These are phyloP conservation scores for Pseudozyma flocculosa DNA, from an alignment of 1,284 basidiomycete species.

Conservation along the genomic window DNA sequence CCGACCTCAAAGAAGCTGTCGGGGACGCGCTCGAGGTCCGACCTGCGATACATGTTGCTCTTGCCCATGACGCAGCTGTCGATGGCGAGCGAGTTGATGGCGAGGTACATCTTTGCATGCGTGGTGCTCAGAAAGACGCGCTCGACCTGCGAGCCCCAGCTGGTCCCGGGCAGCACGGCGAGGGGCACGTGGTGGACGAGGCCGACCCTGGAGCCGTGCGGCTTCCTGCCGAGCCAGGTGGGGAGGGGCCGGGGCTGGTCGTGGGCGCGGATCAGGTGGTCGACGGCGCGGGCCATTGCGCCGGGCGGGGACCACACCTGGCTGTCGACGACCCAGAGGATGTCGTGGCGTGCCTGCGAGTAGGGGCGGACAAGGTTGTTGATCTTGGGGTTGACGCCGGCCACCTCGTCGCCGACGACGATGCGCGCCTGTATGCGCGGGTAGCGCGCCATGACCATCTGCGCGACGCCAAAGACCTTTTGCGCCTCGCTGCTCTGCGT, in stretches of 20 bases:
- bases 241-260: slow-evolving; percentile 51
- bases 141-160: slow-evolving; percentile 77
- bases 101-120: slow-evolving; percentile 98
- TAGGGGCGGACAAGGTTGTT: slow-evolving; percentile 91
- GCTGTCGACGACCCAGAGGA: slow-evolving; percentile 95
- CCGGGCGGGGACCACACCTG: slow-evolving; percentile 78
- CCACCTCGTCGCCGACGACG: slow-evolving; percentile 57
- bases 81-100: slow-evolving; percentile 79
- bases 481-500: slow-evolving; percentile 27
- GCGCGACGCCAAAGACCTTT: slow-evolving; percentile 46
- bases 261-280: slow-evolving; percentile 63
- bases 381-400: slow-evolving; percentile 95
- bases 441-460: slow-evolving; percentile 41
- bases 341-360: slow-evolving; percentile 73
- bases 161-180: slow-evolving; percentile 67
- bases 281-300: slow-evolving; percentile 83
- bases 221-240: slow-evolving; percentile 27
- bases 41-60: slow-evolving; percentile 88
- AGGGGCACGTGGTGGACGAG: slow-evolving; percentile 96
- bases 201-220: slow-evolving; percentile 63
- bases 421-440: slow-evolving; percentile 43
- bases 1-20: slow-evolving; percentile 51
- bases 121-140: slow-evolving; percentile 94
- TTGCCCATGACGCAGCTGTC: slow-evolving; percentile 98
- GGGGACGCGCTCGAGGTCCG: slow-evolving; percentile 70